A percentile compares a stretch with the other conserved stretches of the same genome.
Evolutionary conservation across 805 yeast genomes (phyloP).

Genomic region (Candida montana): DNA sequence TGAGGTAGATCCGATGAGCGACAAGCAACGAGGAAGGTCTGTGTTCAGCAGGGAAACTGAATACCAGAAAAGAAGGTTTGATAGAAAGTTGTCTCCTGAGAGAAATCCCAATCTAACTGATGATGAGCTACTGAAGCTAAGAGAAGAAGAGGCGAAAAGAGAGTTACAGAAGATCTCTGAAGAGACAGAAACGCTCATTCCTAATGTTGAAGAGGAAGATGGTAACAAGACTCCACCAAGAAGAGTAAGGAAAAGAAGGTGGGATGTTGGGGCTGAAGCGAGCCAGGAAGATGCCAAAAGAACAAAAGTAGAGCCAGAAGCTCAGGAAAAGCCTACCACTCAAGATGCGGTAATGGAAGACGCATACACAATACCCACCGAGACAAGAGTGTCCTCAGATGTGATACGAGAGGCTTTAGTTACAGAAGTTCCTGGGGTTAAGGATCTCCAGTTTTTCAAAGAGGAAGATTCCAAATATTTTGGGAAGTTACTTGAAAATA

Average conservation of each 20-base stretch:
- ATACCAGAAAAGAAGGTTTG: slow-evolving; percentile 40
- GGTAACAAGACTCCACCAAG: slow-evolving; percentile 27
- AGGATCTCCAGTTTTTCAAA: slow-evolving; percentile 63
- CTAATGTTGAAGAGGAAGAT: neutral
- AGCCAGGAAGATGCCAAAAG: slow-evolving; percentile 15
- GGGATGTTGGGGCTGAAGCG: slow-evolving; percentile 18
- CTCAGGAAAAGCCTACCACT: neutral
- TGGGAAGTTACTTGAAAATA: slow-evolving; percentile 45
- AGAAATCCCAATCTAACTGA: slow-evolving; percentile 32
- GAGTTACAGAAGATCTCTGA: slow-evolving; percentile 8
- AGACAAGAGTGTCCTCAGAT: slow-evolving; percentile 25
- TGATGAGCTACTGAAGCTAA: slow-evolving; percentile 36
- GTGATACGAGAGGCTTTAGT: slow-evolving; percentile 35
- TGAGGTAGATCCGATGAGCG: slow-evolving; percentile 25
- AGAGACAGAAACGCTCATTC: neutral
- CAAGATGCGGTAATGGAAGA: slow-evolving; percentile 8
- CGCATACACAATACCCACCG: slow-evolving; percentile 52
- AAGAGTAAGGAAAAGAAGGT: slow-evolving; percentile 19
- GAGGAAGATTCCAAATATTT: slow-evolving; percentile 70
- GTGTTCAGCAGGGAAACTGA: slow-evolving; percentile 37
- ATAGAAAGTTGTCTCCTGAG: slow-evolving; percentile 26
- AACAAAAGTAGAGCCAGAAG: slow-evolving; percentile 10
- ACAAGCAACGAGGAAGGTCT: slow-evolving; percentile 24
- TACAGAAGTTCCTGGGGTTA: slow-evolving; percentile 57
- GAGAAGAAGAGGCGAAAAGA: slow-evolving; percentile 37